phyloP scores from a whole-genome alignment of 73 alveolate species.

The Symbiodinium pilosum region DNA sequence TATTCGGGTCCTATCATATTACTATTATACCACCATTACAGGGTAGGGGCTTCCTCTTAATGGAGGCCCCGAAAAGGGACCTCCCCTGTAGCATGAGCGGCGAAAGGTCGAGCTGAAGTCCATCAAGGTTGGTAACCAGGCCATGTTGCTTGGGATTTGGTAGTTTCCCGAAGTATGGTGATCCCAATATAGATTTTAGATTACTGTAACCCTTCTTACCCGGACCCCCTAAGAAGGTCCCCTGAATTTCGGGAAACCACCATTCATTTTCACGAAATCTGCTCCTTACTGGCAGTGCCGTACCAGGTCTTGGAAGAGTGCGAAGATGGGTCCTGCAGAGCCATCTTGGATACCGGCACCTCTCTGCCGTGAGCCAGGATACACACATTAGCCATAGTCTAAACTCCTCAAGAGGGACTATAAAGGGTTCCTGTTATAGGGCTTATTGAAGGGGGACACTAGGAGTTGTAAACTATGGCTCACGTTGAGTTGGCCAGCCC shows the following conservation, averaged over 20 bases:
- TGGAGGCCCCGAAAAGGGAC: no score
- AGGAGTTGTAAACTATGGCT: no score
- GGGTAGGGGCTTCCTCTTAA: no score
- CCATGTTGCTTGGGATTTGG: no score
- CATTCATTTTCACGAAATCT: not conserved
- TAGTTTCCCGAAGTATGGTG: no score
- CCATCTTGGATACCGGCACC: constrained; percentile 79
- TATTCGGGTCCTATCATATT: no score
- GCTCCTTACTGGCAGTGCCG: not conserved
- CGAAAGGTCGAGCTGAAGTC: constrained; percentile 57
- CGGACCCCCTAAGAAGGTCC: not conserved
- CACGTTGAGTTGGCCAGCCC: not conserved
- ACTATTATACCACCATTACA: no score
- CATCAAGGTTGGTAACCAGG: constrained; percentile 74
- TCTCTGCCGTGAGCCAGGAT: constrained; percentile 7
- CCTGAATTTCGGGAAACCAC: not conserved
- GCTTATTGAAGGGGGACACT: no score
- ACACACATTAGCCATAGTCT: not conserved
- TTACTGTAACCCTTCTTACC: not conserved
- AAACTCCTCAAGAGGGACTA: no score
- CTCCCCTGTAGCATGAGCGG: no score
- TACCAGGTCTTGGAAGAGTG: constrained; percentile 69
- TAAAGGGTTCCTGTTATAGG: no score
- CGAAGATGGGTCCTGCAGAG: constrained; percentile 74
- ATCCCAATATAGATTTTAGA: not conserved